Conservation (phyloP, 2,329 filamentous ascomycete species). For the Talaromyces pinophilus region DNA sequence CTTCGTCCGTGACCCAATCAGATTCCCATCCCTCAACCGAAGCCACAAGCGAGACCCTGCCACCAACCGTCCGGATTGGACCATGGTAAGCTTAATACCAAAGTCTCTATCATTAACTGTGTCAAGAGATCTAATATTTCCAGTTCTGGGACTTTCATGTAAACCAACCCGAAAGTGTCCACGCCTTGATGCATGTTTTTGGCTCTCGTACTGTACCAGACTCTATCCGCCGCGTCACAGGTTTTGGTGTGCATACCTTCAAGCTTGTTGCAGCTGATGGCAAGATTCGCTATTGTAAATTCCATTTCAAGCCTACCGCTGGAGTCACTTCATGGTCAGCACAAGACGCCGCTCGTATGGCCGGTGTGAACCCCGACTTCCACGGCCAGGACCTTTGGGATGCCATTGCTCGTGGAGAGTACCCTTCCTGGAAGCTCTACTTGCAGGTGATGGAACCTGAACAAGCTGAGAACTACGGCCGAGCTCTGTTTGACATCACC, state of each 20-base stretch:
- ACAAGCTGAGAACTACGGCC: constrained; percentile 19
- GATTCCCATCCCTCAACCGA: constrained; percentile 52
- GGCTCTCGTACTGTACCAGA: constrained; percentile 63
- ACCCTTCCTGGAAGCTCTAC: constrained; percentile 25
- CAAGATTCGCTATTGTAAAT: constrained; percentile 62
- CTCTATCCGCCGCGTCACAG: constrained; percentile 62
- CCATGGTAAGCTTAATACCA: constrained; percentile 42
- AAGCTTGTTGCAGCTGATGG: constrained; percentile 59
- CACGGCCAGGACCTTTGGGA: constrained; percentile 19
- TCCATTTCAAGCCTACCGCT: constrained; percentile 47
- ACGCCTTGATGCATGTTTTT: constrained; percentile 64
- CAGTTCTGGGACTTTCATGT: constrained; percentile 44
- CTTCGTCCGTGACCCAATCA: constrained; percentile 53
- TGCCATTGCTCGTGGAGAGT: constrained; percentile 16
- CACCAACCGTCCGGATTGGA: constrained; percentile 54
- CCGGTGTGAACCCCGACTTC: constrained; percentile 23
- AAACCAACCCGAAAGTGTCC: constrained; percentile 61
- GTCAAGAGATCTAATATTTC: constrained; percentile 42
- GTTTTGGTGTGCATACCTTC: constrained; percentile 64
- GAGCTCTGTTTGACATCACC: constrained; percentile 23
- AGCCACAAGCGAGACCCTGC: constrained; percentile 50
- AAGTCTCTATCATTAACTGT: not conserved
- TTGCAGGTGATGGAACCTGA: constrained; percentile 25
- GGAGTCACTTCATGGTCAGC: constrained; percentile 58
- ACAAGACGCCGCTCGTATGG: constrained; percentile 30